phyloP scores from a whole-genome alignment of 2,329 filamentous ascomycete species.

The Ophiostoma ulmi region DNA sequence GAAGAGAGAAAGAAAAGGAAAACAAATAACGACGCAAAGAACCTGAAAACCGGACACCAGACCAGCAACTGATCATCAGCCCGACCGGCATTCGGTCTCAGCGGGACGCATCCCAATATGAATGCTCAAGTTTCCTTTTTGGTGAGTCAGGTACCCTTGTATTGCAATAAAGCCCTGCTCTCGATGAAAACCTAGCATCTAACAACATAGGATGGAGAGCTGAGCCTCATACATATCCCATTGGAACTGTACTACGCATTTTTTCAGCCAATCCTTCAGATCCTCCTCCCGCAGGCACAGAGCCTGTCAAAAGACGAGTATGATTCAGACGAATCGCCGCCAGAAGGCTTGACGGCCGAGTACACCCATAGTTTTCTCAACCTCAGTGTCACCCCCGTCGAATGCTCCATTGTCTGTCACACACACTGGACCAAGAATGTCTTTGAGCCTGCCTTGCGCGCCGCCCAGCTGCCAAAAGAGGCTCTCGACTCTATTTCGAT shows the following conservation, averaged over 20 bases:
- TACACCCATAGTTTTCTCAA: slow-evolving; percentile 79
- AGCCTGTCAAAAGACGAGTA: slow-evolving; percentile 31
- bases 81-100: not conserved
- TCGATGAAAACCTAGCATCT: not conserved
- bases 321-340: slow-evolving; percentile 30
- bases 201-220: slow-evolving; percentile 66
- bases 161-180: not conserved
- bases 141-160: slow-evolving; percentile 38
- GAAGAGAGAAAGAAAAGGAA: not conserved
- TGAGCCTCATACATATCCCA: slow-evolving; percentile 87
- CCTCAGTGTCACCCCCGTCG: slow-evolving; percentile 84
- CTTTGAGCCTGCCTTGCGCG: slow-evolving; percentile 65
- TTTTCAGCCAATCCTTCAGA: slow-evolving; percentile 78
- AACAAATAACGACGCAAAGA: not conserved
- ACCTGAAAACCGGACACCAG: not conserved
- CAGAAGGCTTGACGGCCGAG: slow-evolving; percentile 47
- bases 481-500: slow-evolving; percentile 58
- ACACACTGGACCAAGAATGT: slow-evolving; percentile 66
- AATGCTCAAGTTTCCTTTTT: slow-evolving; percentile 55
- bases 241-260: slow-evolving; percentile 71
- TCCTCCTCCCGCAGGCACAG: slow-evolving; percentile 65
- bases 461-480: slow-evolving; percentile 49
- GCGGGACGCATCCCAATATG: slow-evolving; percentile 38
- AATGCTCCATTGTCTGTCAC: slow-evolving; percentile 89
- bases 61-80: not conserved